Conservation (phyloP, 2,329 filamentous ascomycete genomes). For the Tympanopsis confertula region DNA sequence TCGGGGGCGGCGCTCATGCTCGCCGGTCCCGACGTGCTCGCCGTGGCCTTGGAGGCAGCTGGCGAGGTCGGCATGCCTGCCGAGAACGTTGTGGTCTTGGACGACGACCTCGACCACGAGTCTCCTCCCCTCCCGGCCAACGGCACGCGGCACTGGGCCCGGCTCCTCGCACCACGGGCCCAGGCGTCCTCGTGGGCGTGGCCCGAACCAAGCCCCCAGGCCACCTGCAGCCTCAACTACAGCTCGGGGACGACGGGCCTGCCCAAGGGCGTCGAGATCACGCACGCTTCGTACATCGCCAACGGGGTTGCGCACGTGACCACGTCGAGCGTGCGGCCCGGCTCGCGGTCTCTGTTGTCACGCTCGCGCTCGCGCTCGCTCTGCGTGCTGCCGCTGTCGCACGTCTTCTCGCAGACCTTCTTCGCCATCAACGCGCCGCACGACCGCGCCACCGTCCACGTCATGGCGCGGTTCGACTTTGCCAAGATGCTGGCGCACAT, state of each 20-base stretch:
- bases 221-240: slow-evolving; percentile 65
- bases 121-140: slow-evolving; percentile 8
- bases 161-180: slow-evolving; percentile 37
- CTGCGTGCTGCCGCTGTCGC: slow-evolving; percentile 68
- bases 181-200: slow-evolving; percentile 50
- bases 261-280: slow-evolving; percentile 74
- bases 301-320: slow-evolving; percentile 53
- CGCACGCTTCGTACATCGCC: slow-evolving; percentile 65
- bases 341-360: slow-evolving; percentile 25
- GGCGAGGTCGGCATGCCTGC: slow-evolving; percentile 37
- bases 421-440: slow-evolving; percentile 49
- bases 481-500: slow-evolving; percentile 57
- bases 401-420: slow-evolving; percentile 62
- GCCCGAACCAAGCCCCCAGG: slow-evolving; percentile 40
- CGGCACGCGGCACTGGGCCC: slow-evolving; percentile 50
- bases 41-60: slow-evolving; percentile 57
- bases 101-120: slow-evolving; percentile 4
- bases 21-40: slow-evolving; percentile 44
- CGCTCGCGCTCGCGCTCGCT: slow-evolving; percentile 30
- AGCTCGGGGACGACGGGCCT: slow-evolving; percentile 69
- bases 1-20: slow-evolving; percentile 58
- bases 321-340: slow-evolving; percentile 32
- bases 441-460: slow-evolving; percentile 54
- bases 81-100: slow-evolving; percentile 6
- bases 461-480: slow-evolving; percentile 73